Evolutionary conservation across 306 rosid species (phyloP), one percentile per base, ranked within the genome.

Genomic region (Pyrus bretschneideri): DNA sequence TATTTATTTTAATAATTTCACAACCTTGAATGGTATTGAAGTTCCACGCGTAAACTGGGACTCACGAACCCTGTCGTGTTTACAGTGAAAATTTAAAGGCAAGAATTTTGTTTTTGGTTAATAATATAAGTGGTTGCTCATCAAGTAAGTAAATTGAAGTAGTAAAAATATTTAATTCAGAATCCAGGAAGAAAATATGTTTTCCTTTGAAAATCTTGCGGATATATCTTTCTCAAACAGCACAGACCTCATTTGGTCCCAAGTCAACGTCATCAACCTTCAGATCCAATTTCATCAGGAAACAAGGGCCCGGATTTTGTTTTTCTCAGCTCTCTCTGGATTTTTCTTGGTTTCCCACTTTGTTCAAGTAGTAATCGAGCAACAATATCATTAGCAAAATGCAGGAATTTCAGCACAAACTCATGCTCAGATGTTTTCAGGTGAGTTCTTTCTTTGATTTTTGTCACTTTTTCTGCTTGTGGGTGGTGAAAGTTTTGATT

Each of bases 251-350:
- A 17, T 51, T 80, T 80, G 86, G 82, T 85, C 65, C 22, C 78
- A 29, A 65, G 88, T 85, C 84, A 70, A 52, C 76, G 31, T 85
- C 85, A 55, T 76, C 78, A 30, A 75, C 44, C 80, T 61, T 54
- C 80, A 79, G 84, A 85, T 85, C 88, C 86, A 76, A 42, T 77
- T 82, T 33, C 54, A 76, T 44, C 55, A 22, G 27, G 69, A 46
- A 61, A 11, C 3, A 66, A 40, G 38, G 21, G 72, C 85, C 55
- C 55, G 15, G 6, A 5, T 4, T 49, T 51, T 80, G 22, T 62
- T 27, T 6, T 25, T 59, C 29, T 73, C 13, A 25, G 29, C 30
- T 75, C 8, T 67, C 62, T 71, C 11, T 67, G 57, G 49, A 66
- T 79, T 49, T 51, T 67, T 57, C 57, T 35, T 71, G 38, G 35